phyloP scores from a whole-genome alignment of 805 yeast species.

The Zygotorulaspora chibaensis region DNA sequence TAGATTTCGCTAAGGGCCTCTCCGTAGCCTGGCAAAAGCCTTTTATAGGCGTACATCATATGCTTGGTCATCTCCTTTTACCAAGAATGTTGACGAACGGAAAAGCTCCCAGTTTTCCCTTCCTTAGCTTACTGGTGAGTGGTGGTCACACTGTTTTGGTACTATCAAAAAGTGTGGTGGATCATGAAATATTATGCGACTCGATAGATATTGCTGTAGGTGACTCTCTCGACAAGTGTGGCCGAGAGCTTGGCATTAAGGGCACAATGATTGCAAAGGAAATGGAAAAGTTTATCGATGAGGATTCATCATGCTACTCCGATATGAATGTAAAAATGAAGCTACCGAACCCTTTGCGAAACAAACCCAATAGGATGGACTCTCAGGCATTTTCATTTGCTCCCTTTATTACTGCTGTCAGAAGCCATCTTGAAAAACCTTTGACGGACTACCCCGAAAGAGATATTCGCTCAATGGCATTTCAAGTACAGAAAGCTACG shows the following conservation, averaged over 20 bases:
- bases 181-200: conserved; percentile 70
- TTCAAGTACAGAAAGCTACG: conserved; percentile 56
- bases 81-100: conserved; percentile 50
- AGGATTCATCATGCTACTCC: conserved; percentile 3
- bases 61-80: conserved; percentile 85
- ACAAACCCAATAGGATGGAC: conserved; percentile 44
- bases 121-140: conserved; percentile 71
- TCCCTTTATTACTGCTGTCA: conserved; percentile 59
- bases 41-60: conserved; percentile 87
- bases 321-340: conserved; percentile 11
- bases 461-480: conserved; percentile 47
- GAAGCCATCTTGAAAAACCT: conserved; percentile 30
- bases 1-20: conserved; percentile 81
- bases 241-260: conserved; percentile 70
- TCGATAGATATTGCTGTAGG: conserved; percentile 90
- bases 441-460: conserved; percentile 15
- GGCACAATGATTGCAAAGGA: conserved; percentile 88
- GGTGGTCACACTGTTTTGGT: conserved; percentile 96
- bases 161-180: conserved; percentile 49
- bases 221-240: conserved; percentile 90
- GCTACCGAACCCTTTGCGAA: conserved; percentile 52
- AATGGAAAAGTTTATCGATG: conserved; percentile 52
- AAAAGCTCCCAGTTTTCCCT: conserved; percentile 52
- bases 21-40: conserved; percentile 75
- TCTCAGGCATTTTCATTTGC: conserved; percentile 68